Evolutionary conservation across 1,139 yeast genomes (phyloP).

Genomic region (Yamadazyma diddensiae): DNA sequence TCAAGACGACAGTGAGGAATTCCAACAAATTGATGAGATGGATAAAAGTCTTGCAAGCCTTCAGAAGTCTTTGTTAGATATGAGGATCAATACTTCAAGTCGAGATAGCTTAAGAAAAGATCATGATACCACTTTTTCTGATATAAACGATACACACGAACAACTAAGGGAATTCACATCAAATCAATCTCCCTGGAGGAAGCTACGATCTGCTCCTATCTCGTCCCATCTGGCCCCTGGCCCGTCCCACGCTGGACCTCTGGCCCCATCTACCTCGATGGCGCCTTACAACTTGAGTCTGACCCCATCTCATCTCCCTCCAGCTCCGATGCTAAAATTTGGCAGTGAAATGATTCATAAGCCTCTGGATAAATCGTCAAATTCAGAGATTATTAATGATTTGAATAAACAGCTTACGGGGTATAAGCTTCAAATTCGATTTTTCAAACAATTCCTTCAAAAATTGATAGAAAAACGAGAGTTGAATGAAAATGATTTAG

Average conservation of each 20-base stretch:
- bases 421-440: conserved; percentile 41
- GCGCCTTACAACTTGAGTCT: not conserved
- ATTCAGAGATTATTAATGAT: conserved; percentile 11
- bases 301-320: too few relatives aligned
- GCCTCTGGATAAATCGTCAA: conserved; percentile 8
- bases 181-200: conserved; percentile 31
- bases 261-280: conserved; percentile 4
- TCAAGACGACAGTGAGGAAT: not conserved
- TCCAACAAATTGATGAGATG: conserved; percentile 9
- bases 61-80: conserved; percentile 20
- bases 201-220: conserved; percentile 24
- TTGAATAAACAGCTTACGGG: conserved; percentile 38
- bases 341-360: too few relatives aligned
- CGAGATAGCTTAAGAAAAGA: conserved; percentile 1
- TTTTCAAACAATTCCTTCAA: conserved; percentile 42
- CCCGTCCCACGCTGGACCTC: conserved; percentile 12
- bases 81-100: conserved; percentile 11
- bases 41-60: conserved; percentile 24
- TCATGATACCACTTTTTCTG: conserved; percentile 18
- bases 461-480: conserved; percentile 29
- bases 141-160: conserved; percentile 26
- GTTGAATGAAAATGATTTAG: conserved; percentile 15
- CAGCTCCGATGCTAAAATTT: too few relatives aligned
- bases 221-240: conserved; percentile 6
- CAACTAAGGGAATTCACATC: conserved; percentile 30